phyloP scores from a whole-genome alignment of 176 grass and related monocot genomes.

The Aegilops speltoides region DNA sequence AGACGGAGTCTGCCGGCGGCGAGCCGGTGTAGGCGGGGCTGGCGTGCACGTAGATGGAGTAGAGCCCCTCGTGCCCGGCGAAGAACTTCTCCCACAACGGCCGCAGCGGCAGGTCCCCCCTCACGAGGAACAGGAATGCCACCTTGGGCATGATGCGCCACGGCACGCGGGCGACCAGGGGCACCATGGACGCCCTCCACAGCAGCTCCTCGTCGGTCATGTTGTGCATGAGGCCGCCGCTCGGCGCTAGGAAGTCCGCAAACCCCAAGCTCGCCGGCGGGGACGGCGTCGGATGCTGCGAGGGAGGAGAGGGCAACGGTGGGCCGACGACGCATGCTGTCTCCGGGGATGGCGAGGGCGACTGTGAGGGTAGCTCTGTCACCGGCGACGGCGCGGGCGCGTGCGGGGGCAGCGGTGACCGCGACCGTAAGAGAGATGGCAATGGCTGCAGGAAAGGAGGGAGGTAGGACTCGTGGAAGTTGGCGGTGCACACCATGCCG shows the following conservation, averaged over 20 bases:
- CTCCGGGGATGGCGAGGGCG: not conserved
- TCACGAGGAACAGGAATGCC: conserved; percentile 68
- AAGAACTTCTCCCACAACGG: conserved; percentile 81
- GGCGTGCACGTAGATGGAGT: conserved; percentile 71
- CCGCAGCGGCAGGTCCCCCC: conserved; percentile 43
- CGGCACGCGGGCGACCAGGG: conserved; percentile 11
- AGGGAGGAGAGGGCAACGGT: not conserved
- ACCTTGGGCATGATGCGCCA: conserved; percentile 48
- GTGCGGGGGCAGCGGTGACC: too few species aligned
- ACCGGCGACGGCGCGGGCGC: too few species aligned
- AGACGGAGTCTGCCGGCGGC: conserved; percentile 44
- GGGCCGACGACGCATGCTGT: not conserved
- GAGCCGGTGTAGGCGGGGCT: conserved; percentile 43
- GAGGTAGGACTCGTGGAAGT: conserved; percentile 19
- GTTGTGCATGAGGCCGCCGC: conserved; percentile 29
- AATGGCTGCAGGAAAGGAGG: not conserved
- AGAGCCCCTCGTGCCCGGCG: conserved; percentile 46
- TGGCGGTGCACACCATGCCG: conserved; percentile 42
- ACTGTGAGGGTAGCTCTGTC: too few species aligned
- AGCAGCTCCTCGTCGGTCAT: conserved; percentile 64
- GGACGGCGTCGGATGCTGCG: not conserved
- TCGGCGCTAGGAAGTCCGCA: not conserved
- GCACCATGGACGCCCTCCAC: conserved; percentile 63
- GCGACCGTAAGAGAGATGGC: not conserved
- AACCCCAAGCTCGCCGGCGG: not conserved